These are phyloP conservation scores for Thecaphora frezii DNA, from an alignment of 1,284 basidiomycete species.

Conservation along the genomic window DNA sequence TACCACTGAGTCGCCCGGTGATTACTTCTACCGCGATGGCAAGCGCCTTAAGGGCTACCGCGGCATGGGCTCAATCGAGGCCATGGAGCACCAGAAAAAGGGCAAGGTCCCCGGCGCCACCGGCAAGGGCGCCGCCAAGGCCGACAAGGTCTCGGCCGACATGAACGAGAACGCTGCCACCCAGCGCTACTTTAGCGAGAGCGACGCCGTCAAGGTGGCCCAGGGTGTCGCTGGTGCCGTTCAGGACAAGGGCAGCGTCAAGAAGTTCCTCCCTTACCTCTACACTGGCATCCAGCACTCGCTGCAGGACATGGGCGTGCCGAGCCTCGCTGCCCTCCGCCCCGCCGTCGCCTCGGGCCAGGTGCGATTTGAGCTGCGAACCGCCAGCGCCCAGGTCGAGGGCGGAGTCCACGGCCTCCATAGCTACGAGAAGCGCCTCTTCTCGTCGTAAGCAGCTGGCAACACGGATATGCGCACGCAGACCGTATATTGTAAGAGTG, in stretches of 20 bases:
- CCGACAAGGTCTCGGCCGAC: constrained; percentile 63
- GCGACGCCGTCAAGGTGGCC: constrained; percentile 91
- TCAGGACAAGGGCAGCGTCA: constrained; percentile 92
- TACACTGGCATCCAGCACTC: constrained; percentile 92
- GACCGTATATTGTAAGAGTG: too few species aligned
- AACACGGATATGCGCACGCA: too few species aligned
- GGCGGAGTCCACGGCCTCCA: constrained; percentile 82
- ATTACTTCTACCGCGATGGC: constrained; percentile 98
- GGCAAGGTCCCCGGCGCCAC: constrained; percentile 55
- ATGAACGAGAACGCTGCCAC: constrained; percentile 86
- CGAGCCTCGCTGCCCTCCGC: constrained; percentile 69
- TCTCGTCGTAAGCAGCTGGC: constrained; percentile 59
- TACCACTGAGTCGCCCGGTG: constrained; percentile 94
- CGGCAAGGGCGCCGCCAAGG: constrained; percentile 62
- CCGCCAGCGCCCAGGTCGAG: constrained; percentile 92
- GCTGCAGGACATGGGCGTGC: constrained; percentile 88
- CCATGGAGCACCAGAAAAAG: constrained; percentile 58
- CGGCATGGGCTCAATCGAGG: constrained; percentile 81
- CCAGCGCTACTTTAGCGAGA: constrained; percentile 94
- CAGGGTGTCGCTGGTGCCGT: constrained; percentile 91
- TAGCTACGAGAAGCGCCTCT: constrained; percentile 69
- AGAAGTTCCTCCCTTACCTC: constrained; percentile 84
- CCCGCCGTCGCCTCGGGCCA: constrained; percentile 68
- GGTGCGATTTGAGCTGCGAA: constrained; percentile 90
- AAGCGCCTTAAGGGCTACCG: constrained; percentile 98